A percentile compares a stretch with the other conserved stretches of the same genome.
These are phyloP conservation scores for Xylariaceae sp. DNA, from an alignment of 2,329 filamentous ascomycete genomes.

Conservation along the genomic window DNA sequence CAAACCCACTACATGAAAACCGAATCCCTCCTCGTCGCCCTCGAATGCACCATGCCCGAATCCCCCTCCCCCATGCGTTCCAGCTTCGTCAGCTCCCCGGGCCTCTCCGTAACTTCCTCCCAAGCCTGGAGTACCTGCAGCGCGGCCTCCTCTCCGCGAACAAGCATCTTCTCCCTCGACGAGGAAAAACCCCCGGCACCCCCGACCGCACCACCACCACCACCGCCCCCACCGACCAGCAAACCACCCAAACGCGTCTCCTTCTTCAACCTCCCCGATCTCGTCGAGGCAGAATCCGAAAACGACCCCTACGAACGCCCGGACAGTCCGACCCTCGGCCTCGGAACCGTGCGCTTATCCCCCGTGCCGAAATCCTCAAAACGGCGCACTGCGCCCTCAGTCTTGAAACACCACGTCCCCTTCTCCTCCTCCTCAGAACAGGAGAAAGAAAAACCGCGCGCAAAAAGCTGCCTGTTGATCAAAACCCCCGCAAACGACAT, in stretches of 20 bases:
- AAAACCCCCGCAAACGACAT: no score
- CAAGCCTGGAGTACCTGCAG: constrained; percentile 43
- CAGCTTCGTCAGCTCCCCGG: constrained; percentile 42
- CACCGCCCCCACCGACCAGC: not conserved
- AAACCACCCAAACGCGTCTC: constrained; percentile 40
- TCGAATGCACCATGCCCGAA: constrained; percentile 38
- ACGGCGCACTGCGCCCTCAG: constrained; percentile 1
- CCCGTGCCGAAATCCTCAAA: not conserved
- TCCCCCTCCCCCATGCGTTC: constrained; percentile 35
- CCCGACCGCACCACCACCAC: constrained; percentile 10
- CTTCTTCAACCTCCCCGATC: constrained; percentile 35
- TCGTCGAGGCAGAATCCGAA: constrained; percentile 34
- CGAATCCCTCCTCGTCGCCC: constrained; percentile 41
- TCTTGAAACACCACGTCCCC: constrained; percentile 12
- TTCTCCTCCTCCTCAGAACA: no score
- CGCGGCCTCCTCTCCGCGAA: constrained; percentile 42
- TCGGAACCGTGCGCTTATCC: constrained; percentile 33
- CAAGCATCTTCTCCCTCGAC: constrained; percentile 36
- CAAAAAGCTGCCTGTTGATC: no score
- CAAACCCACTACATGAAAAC: constrained; percentile 48
- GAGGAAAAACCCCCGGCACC: constrained; percentile 11
- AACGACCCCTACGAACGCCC: constrained; percentile 48
- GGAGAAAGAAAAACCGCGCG: not conserved
- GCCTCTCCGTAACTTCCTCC: constrained; percentile 44
- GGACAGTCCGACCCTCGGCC: constrained; percentile 55